phyloP scores from a whole-genome alignment of 2,329 filamentous ascomycete species.

The Verticillium longisporum region DNA sequence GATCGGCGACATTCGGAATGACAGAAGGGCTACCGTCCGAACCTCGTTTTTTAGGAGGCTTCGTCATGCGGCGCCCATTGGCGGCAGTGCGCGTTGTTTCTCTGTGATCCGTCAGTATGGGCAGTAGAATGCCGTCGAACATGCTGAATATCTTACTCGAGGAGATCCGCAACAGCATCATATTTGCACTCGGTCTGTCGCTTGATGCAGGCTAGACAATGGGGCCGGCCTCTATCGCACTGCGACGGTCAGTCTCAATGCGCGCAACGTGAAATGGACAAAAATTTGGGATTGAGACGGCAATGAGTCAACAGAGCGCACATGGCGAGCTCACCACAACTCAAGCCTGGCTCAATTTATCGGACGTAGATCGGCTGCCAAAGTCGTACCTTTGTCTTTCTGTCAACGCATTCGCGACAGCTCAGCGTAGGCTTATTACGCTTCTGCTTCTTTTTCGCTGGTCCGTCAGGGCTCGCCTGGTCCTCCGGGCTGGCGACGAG shows the following conservation, averaged over 20 bases:
- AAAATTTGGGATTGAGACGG: background rate
- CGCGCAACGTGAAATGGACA: background rate
- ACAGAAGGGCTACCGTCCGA: conserved; percentile 21
- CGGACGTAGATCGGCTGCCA: background rate
- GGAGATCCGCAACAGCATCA: conserved; percentile 67
- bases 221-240: conserved; percentile 69
- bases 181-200: conserved; percentile 70
- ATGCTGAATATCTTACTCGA: conserved; percentile 50
- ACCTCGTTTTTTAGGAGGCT: conserved; percentile 48
- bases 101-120: conserved; percentile 25
- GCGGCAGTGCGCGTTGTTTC: conserved; percentile 49
- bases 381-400: conserved; percentile 64
- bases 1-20: conserved; percentile 50
- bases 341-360: background rate
- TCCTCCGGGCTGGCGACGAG: conserved; percentile 6
- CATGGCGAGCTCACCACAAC: background rate
- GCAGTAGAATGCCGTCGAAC: background rate
- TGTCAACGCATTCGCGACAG: conserved; percentile 72
- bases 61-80: conserved; percentile 50
- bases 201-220: conserved; percentile 65
- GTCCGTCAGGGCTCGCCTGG: conserved; percentile 18
- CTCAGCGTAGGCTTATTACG: conserved; percentile 78
- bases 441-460: conserved; percentile 65
- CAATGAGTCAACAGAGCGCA: background rate
- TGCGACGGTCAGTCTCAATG: conserved; percentile 24